These are phyloP conservation scores for Metarhizium sp. DNA, from an alignment of 2,329 filamentous ascomycete species.

Conservation along the genomic window DNA sequence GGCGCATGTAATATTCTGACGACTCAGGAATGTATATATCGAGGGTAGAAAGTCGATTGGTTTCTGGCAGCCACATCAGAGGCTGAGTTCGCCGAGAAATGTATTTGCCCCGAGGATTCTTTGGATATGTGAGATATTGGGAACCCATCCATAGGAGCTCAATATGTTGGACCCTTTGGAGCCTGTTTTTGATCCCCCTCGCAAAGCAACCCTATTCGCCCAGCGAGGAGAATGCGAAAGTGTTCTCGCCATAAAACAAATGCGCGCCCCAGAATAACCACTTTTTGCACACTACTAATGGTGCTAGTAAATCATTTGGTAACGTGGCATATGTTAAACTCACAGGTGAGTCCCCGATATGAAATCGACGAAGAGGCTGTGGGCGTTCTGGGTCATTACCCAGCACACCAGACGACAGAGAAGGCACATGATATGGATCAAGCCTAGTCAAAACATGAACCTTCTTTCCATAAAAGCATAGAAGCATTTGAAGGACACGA, in stretches of 20 bases:
- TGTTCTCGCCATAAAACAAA: conserved; percentile 39
- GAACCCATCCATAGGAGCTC: conserved; percentile 34
- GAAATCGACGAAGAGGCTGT: conserved; percentile 28
- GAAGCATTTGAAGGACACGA: conserved; percentile 25
- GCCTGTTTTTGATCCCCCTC: conserved; percentile 28
- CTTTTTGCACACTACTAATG: conserved; percentile 29
- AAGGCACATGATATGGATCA: conserved; percentile 22
- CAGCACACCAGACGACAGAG: neutral
- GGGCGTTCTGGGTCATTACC: neutral
- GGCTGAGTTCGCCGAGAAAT: conserved; percentile 29
- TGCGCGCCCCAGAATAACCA: conserved; percentile 31
- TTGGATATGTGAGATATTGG: conserved; percentile 17
- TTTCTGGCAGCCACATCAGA: conserved; percentile 25
- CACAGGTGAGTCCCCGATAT: conserved; percentile 21
- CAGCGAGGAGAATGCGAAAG: conserved; percentile 42
- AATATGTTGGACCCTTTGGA: conserved; percentile 34
- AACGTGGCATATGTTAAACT: conserved; percentile 22
- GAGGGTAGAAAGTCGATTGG: conserved; percentile 29
- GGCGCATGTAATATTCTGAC: conserved; percentile 17
- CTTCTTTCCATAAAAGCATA: conserved; percentile 23
- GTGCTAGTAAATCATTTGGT: conserved; percentile 26
- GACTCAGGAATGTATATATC: conserved; percentile 32
- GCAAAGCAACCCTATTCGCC: conserved; percentile 41
- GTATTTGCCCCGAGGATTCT: conserved; percentile 12
- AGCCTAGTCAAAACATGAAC: conserved; percentile 37